A percentile compares a stretch with the other conserved stretches of the same genome.
Conservation (phyloP, 2,329 filamentous ascomycete species). For the Chaetomium olivaceum region DNA sequence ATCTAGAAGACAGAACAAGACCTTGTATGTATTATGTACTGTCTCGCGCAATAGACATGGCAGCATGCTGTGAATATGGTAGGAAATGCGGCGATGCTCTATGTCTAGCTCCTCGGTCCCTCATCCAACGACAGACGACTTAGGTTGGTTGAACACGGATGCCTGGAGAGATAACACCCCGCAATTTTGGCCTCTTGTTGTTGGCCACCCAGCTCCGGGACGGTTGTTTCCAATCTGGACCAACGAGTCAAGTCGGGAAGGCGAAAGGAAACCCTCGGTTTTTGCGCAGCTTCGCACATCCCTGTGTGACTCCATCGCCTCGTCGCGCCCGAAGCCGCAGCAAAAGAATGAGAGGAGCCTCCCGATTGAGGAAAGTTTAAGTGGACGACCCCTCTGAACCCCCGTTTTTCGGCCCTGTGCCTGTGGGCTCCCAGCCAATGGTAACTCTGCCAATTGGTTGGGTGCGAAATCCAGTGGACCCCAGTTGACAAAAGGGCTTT, state of each 20-base stretch:
- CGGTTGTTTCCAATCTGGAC: not conserved
- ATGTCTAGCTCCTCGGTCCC: not conserved
- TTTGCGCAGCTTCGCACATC: not conserved
- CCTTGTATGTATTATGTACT: slow-evolving; percentile 2
- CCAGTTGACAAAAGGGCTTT: slow-evolving; percentile 26
- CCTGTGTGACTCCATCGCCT: slow-evolving; percentile 2
- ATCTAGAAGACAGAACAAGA: slow-evolving; percentile 52
- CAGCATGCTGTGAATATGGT: not conserved
- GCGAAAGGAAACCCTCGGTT: not conserved
- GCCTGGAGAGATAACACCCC: not conserved
- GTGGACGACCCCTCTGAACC: slow-evolving; percentile 6
- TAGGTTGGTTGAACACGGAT: not conserved
- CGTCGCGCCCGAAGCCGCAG: slow-evolving; percentile 25
- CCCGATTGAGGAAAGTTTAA: slow-evolving; percentile 14
- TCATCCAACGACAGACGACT: not conserved
- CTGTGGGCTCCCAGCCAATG: slow-evolving; percentile 23
- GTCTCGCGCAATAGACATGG: not conserved
- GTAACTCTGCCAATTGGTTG: slow-evolving; percentile 19
- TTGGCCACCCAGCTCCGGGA: not conserved
- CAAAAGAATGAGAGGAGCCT: not conserved
- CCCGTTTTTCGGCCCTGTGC: slow-evolving; percentile 22
- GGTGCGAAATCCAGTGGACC: slow-evolving; percentile 24
- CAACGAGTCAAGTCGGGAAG: slow-evolving; percentile 4
- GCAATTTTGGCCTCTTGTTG: not conserved
- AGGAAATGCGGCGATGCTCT: not conserved